phyloP scores from a whole-genome alignment of 305 asterid species.

The Fraxinus latifolia region DNA sequence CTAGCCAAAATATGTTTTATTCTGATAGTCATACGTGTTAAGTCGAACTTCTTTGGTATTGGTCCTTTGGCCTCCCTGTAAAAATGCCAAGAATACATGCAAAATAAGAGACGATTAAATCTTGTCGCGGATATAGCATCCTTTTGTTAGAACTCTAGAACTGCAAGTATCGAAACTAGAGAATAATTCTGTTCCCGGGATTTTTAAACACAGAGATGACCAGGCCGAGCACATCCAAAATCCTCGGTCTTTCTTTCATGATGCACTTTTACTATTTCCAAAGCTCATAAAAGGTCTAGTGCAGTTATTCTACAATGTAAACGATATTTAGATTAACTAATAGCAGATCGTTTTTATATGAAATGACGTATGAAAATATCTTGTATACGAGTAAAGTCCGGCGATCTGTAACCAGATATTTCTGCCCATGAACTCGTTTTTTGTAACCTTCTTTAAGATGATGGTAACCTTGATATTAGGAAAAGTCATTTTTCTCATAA shows the following conservation, averaged over 20 bases:
- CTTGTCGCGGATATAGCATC: neutral
- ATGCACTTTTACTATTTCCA: neutral
- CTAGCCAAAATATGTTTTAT: neutral
- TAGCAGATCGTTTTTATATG: neutral
- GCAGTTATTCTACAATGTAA: neutral
- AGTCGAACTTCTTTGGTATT: slow-evolving; percentile 29
- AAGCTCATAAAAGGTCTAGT: neutral
- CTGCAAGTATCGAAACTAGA: neutral
- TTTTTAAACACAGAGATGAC: neutral
- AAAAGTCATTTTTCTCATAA: neutral
- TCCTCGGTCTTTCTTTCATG: neutral
- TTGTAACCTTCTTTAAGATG: neutral
- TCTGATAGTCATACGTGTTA: neutral
- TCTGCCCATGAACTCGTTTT: neutral
- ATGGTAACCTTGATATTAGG: neutral
- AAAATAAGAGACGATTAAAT: neutral
- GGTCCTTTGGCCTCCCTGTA: slow-evolving; percentile 44
- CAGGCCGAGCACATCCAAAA: neutral
- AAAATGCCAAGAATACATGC: slow-evolving; percentile 4
- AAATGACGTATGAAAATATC: neutral
- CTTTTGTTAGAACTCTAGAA: neutral
- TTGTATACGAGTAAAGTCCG: neutral
- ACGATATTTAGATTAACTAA: neutral
- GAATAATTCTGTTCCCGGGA: neutral
- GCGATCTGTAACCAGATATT: neutral